phyloP scores from a whole-genome alignment of 73 alveolate species.

The Stentor coeruleus region DNA sequence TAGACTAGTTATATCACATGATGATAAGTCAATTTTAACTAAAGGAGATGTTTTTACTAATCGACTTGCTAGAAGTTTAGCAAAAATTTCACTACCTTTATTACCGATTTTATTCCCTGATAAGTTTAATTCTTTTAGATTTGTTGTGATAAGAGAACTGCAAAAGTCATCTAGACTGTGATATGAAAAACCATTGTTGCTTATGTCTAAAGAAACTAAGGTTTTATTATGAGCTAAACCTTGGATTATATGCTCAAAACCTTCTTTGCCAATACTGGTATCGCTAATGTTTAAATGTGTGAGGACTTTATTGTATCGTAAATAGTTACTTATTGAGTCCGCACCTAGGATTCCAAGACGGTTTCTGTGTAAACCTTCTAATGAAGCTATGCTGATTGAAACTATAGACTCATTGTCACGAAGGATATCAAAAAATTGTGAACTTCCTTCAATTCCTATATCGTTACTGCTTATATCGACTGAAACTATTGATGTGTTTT shows the following conservation, averaged over 20 bases:
- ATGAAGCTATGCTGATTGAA: conserved; percentile 30
- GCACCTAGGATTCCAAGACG: no score
- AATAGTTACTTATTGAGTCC: no score
- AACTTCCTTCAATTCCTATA: conserved; percentile 36
- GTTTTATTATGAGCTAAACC: background rate
- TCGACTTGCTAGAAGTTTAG: background rate
- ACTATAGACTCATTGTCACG: conserved; percentile 5
- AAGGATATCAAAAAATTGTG: conserved; percentile 27
- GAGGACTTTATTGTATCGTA: no score
- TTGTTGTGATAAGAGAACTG: background rate
- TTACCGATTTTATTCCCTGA: background rate
- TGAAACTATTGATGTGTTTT: conserved; percentile 24
- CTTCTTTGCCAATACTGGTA: background rate
- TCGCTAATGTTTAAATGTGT: background rate
- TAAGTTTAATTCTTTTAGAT: background rate
- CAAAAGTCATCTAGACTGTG: background rate
- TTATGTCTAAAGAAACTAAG: background rate
- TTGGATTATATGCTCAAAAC: background rate
- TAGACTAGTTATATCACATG: background rate
- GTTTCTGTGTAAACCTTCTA: conserved; percentile 40
- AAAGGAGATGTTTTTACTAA: no score
- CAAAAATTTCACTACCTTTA: background rate
- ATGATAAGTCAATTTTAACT: no score
- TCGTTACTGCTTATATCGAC: conserved; percentile 34
- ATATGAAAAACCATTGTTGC: background rate